Evolutionary conservation across 2,329 filamentous ascomycete genomes (phyloP), one percentile per base, ranked within the genome.

Genomic region (Alternaria atra): DNA sequence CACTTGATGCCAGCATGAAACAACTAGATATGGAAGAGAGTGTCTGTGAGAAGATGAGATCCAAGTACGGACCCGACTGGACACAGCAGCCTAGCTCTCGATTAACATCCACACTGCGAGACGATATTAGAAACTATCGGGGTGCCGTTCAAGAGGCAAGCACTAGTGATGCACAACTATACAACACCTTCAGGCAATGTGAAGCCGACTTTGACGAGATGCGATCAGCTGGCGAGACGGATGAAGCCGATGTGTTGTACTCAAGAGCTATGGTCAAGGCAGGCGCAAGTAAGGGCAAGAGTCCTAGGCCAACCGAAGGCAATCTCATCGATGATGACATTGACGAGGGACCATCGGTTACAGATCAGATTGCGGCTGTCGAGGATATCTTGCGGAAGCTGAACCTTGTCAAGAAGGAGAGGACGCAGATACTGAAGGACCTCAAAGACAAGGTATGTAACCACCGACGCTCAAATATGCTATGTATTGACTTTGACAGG

Each of bases 31-130:
- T 95, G 89, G 95, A 99, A 78, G 96, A 98, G 80, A 96, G 92
- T 57, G 92, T 98, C 0, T 99, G 95, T 77, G 95, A 99, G 79
- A 99, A 98, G 84, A 99, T 99, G 95, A 88, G 95, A 47, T 96
- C 93, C 12, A 99, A 99, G 77, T 98, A 98, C 76, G 94, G 94
- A 56, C 86, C 85, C 29, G 94, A 98, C 55, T 99, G 95, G 95
- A 97, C 93, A 17, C 95, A 99, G 73, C 95, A 99, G 73, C 95
- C 95, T 10, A 98, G 94, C 76, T 92, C 92, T 32, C 86, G 92
- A 58, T 85, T 99, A 40, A 99, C 94, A 1, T 89, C 91, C 4
- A 98, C 94, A 0, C 81, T 99, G 51, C 87, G 94, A 56, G 90
- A 89, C 60, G 95, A 99, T 75, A 91, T 98, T 54, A 86, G 91